These are phyloP conservation scores for Zygosaccharomyces gambellarensis DNA, from an alignment of 805 yeast genomes.

Conservation along the genomic window DNA sequence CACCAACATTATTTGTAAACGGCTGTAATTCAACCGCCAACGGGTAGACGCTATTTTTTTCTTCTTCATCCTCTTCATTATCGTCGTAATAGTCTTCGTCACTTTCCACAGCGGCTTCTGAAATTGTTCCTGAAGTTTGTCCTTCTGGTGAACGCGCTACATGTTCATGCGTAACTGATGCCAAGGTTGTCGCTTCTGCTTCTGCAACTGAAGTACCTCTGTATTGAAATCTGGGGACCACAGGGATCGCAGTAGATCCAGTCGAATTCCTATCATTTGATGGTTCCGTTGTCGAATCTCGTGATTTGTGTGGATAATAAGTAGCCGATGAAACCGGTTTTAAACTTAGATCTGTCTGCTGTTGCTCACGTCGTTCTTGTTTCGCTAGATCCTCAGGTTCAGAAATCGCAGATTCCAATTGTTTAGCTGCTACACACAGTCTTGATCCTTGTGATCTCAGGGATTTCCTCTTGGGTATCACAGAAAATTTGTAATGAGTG, in stretches of 20 bases:
- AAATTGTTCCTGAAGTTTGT: slow-evolving; percentile 6
- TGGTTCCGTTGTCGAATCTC: slow-evolving; percentile 15
- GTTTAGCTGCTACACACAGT: not conserved
- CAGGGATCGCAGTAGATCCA: slow-evolving; percentile 5
- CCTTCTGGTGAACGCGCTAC: slow-evolving; percentile 4
- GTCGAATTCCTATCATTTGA: slow-evolving; percentile 13
- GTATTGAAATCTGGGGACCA: slow-evolving; percentile 8
- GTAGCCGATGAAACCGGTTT: slow-evolving; percentile 70
- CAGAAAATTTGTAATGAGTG: slow-evolving; percentile 13
- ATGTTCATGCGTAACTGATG: slow-evolving; percentile 13
- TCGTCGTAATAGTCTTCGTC: slow-evolving; percentile 9
- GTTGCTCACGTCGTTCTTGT: not conserved
- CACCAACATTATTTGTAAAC: slow-evolving; percentile 92
- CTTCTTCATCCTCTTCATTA: slow-evolving; percentile 23
- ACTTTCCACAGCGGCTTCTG: slow-evolving; percentile 10
- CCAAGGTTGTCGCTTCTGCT: slow-evolving; percentile 1
- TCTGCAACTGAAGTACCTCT: slow-evolving; percentile 1
- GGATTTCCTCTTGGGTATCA: slow-evolving; percentile 10
- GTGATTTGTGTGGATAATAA: slow-evolving; percentile 61
- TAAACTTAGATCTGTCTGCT: slow-evolving; percentile 23
- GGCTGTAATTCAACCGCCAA: slow-evolving; percentile 87
- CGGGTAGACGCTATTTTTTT: slow-evolving; percentile 45
- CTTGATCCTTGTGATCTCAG: slow-evolving; percentile 8
- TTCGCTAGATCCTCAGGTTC: not conserved
- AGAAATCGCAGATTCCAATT: not conserved